Conservation (phyloP, 1,139 yeast genomes). For the Arxiozyma bovina region DNA sequence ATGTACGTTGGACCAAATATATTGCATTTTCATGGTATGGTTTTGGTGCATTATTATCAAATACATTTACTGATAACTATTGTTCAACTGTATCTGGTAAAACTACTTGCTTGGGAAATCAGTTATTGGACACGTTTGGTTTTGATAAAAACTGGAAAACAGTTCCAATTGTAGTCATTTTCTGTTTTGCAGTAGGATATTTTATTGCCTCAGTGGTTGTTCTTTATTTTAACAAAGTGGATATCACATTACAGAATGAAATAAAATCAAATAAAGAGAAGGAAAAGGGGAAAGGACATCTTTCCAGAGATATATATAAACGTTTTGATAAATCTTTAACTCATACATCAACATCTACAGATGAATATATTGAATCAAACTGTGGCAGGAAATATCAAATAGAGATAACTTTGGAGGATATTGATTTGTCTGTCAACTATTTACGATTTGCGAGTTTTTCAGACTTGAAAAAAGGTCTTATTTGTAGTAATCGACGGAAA, state of each 20-base stretch:
- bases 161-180: slow-evolving; percentile 52
- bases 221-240: slow-evolving; percentile 42
- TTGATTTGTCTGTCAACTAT: slow-evolving; percentile 15
- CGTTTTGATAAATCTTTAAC: neutral
- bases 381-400: slow-evolving; percentile 12
- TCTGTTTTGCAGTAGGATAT: slow-evolving; percentile 54
- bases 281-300: neutral
- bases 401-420: slow-evolving; percentile 13
- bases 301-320: neutral
- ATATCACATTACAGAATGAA: slow-evolving; percentile 33
- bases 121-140: slow-evolving; percentile 48
- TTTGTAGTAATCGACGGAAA: slow-evolving; percentile 20
- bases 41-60: slow-evolving; percentile 59
- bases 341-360: neutral
- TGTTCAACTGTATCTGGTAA: slow-evolving; percentile 43
- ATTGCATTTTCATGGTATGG: slow-evolving; percentile 70
- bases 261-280: slow-evolving; percentile 15
- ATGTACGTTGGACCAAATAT: slow-evolving; percentile 78
- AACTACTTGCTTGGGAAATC: slow-evolving; percentile 37
- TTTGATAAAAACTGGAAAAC: slow-evolving; percentile 58
- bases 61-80: slow-evolving; percentile 54
- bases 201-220: slow-evolving; percentile 42
- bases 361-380: slow-evolving; percentile 10
- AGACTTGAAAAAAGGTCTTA: slow-evolving; percentile 10
- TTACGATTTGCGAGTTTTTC: slow-evolving; percentile 7